These are phyloP conservation scores for Lactarius evosmus DNA, from an alignment of 768 basidiomycete genomes.

Conservation along the genomic window DNA sequence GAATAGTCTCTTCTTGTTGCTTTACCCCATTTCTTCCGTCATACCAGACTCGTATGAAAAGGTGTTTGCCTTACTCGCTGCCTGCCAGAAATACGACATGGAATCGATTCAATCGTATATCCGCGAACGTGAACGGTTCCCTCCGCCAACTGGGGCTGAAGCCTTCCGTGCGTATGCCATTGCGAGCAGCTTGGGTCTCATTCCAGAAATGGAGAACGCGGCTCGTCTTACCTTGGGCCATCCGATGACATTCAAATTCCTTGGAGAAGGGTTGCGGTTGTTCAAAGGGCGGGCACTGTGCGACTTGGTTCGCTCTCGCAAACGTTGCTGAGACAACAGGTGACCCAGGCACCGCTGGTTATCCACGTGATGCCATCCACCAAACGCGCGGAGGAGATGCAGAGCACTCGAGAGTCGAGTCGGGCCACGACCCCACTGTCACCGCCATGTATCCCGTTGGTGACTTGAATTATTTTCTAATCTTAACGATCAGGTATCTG, in stretches of 20 bases:
- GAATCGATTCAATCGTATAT: neutral
- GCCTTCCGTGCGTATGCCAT: constrained; percentile 24
- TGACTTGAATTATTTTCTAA: constrained; percentile 6
- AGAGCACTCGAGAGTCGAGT: neutral
- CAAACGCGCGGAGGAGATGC: too few relatives aligned
- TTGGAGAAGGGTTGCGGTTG: neutral
- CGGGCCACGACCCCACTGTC: too few relatives aligned
- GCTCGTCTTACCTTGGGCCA: neutral
- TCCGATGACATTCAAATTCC: constrained; percentile 11
- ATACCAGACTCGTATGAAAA: neutral
- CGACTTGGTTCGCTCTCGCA: neutral
- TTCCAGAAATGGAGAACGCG: neutral
- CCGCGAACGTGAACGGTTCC: neutral
- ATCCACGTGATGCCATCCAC: neutral
- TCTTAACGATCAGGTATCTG: constrained; percentile 7
- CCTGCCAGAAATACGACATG: neutral
- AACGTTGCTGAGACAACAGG: neutral
- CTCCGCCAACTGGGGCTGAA: neutral
- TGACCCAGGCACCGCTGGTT: too few relatives aligned
- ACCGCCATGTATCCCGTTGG: neutral
- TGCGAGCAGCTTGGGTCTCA: constrained; percentile 10
- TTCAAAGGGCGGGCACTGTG: neutral
- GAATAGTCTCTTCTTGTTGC: neutral
- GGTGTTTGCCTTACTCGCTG: constrained; percentile 4
- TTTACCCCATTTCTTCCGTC: neutral